Percentiles rank a stretch among this genome's conserved stretches.
Conservation (phyloP, 768 basidiomycete species). For the Boletus sp. region DNA sequence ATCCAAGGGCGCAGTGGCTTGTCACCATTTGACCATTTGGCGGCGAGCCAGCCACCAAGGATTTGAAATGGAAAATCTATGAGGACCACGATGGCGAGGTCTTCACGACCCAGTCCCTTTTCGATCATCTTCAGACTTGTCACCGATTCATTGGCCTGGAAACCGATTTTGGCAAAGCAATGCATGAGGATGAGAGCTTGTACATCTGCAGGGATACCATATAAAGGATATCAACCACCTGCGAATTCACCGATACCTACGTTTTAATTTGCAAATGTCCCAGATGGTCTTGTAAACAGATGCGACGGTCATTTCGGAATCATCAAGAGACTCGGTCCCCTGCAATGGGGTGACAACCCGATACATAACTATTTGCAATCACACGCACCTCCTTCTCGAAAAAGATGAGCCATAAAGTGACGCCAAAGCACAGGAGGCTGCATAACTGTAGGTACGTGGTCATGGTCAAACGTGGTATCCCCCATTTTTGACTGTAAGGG, state of each 20-base stretch:
- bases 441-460: conserved; percentile 85
- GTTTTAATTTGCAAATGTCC: conserved; percentile 86
- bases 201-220: conserved; percentile 57
- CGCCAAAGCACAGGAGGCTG: conserved; percentile 71
- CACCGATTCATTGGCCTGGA: conserved; percentile 89
- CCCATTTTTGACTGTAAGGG: conserved; percentile 65
- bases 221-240: not conserved
- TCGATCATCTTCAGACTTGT: conserved; percentile 94
- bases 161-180: conserved; percentile 90
- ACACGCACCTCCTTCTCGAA: conserved; percentile 82
- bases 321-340: conserved; percentile 73
- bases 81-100: conserved; percentile 91
- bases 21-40: conserved; percentile 84
- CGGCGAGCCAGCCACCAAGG: conserved; percentile 89
- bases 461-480: conserved; percentile 68
- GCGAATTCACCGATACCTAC: conserved; percentile 42
- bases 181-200: conserved; percentile 86
- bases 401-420: conserved; percentile 86
- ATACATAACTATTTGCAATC: not conserved
- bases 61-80: conserved; percentile 99
- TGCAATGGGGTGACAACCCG: conserved; percentile 26
- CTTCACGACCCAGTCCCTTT: conserved; percentile 93
- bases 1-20: conserved; percentile 85
- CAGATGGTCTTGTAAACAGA: conserved; percentile 94
- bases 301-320: conserved; percentile 86